Evolutionary conservation across 768 basidiomycete genomes (phyloP).

Genomic region (Leccinum uliginosum): DNA sequence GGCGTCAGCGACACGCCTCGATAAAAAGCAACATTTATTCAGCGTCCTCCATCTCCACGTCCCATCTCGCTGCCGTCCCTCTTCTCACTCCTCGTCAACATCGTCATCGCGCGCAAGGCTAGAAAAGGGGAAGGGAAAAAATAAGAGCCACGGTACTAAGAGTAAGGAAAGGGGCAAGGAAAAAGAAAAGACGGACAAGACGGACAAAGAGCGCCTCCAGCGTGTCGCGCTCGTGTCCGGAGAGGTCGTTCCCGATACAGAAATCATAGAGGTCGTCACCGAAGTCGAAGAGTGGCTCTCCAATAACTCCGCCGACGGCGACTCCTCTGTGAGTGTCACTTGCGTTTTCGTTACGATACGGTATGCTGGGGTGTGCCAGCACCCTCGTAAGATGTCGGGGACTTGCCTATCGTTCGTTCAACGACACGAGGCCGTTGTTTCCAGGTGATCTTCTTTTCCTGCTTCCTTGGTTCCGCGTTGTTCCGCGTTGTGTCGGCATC

Average conservation of each 20-base stretch:
- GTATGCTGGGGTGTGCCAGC: background rate
- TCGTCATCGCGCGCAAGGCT: too few species aligned
- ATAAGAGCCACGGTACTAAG: too few species aligned
- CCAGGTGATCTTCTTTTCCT: background rate
- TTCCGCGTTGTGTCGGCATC: slow-evolving; percentile 13
- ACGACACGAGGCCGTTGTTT: background rate
- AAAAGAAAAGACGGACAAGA: too few species aligned
- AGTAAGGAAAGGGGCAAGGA: too few species aligned
- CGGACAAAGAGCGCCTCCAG: slow-evolving; percentile 33
- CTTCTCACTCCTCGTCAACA: too few species aligned
- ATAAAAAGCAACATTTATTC: too few species aligned
- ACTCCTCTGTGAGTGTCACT: slow-evolving; percentile 27
- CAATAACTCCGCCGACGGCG: slow-evolving; percentile 37
- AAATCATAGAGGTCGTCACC: slow-evolving; percentile 36
- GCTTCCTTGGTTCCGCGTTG: slow-evolving; percentile 16
- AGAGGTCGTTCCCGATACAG: slow-evolving; percentile 28
- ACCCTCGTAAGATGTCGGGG: background rate
- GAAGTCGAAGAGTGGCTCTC: slow-evolving; percentile 53
- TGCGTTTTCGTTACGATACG: slow-evolving; percentile 3
- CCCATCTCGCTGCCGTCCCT: too few species aligned
- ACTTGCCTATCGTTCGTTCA: background rate
- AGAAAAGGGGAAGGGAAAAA: too few species aligned
- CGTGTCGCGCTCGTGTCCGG: slow-evolving; percentile 34
- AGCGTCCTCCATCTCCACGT: too few species aligned
- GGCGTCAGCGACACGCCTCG: too few species aligned